phyloP scores from a whole-genome alignment of 1,284 basidiomycete species.

The Wallemia mellicola region DNA sequence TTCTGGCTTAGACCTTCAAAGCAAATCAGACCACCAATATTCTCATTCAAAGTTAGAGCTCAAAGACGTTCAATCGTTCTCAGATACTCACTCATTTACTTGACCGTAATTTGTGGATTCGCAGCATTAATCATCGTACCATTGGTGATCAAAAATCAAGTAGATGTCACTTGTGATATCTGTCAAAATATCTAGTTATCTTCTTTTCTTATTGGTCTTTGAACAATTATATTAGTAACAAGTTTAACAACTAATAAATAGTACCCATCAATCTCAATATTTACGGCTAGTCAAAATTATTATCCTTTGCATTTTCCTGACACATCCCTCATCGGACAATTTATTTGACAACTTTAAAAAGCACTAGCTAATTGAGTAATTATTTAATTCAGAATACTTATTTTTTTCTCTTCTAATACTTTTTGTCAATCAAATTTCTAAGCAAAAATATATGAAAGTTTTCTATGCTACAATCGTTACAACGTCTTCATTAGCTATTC shows the following conservation, averaged over 20 bases:
- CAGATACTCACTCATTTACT: slow-evolving; percentile 15
- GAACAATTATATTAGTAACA: too few relatives aligned
- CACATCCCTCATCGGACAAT: too few relatives aligned
- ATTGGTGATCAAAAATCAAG: background rate
- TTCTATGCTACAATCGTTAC: slow-evolving; percentile 20
- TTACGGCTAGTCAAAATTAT: too few relatives aligned
- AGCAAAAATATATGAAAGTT: background rate
- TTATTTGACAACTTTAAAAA: too few relatives aligned
- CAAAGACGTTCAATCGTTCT: slow-evolving; percentile 56
- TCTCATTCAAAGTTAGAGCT: slow-evolving; percentile 56
- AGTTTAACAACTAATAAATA: too few relatives aligned
- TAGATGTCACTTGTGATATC: background rate
- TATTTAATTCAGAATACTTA: too few relatives aligned
- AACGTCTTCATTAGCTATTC: slow-evolving; percentile 77
- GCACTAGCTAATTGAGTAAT: too few relatives aligned
- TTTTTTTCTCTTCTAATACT: background rate
- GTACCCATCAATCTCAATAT: too few relatives aligned
- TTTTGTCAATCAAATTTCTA: too few relatives aligned
- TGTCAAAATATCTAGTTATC: background rate
- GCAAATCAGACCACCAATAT: slow-evolving; percentile 78
- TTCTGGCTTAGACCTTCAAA: slow-evolving; percentile 35
- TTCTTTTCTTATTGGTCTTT: too few relatives aligned
- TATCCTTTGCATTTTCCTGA: too few relatives aligned
- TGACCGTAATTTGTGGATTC: background rate
- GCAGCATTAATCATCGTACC: background rate